Conservation (phyloP, 495 filamentous ascomycete genomes). For the Mycothermus thermophilus region DNA sequence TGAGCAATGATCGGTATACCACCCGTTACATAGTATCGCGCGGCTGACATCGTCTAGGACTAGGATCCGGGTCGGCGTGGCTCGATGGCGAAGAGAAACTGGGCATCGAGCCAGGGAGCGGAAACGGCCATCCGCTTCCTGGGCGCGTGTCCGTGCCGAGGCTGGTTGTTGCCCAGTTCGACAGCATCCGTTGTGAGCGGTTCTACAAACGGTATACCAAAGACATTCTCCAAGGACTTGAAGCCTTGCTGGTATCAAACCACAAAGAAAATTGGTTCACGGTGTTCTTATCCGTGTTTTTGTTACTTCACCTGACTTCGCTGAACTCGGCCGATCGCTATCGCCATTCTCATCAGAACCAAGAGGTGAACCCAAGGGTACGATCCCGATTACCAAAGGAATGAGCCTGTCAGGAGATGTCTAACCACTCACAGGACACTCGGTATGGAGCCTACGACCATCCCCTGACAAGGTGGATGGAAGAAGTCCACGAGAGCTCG, state of each 20-base stretch:
- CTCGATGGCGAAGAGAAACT: constrained; percentile 21
- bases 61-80: constrained; percentile 23
- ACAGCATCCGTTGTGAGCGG: constrained; percentile 24
- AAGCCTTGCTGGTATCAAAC: constrained; percentile 18
- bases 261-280: constrained; percentile 25
- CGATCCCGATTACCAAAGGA: too few relatives aligned
- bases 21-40: neutral
- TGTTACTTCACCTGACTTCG: constrained; percentile 16
- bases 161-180: constrained; percentile 37
- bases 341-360: constrained; percentile 8
- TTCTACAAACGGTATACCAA: constrained; percentile 12
- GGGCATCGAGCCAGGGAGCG: constrained; percentile 16
- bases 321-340: constrained; percentile 11
- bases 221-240: constrained; percentile 17
- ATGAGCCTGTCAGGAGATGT: too few relatives aligned
- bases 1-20: constrained; percentile 14
- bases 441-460: constrained; percentile 11
- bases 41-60: constrained; percentile 8
- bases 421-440: constrained; percentile 9
- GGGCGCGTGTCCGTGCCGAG: constrained; percentile 23
- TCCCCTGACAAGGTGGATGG: constrained; percentile 12
- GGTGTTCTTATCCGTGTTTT: constrained; percentile 28
- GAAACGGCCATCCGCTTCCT: constrained; percentile 9
- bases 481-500: constrained; percentile 14
- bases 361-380: constrained; percentile 4